These are phyloP conservation scores for Naematelia encephala DNA, from an alignment of 768 basidiomycete species.

Conservation along the genomic window DNA sequence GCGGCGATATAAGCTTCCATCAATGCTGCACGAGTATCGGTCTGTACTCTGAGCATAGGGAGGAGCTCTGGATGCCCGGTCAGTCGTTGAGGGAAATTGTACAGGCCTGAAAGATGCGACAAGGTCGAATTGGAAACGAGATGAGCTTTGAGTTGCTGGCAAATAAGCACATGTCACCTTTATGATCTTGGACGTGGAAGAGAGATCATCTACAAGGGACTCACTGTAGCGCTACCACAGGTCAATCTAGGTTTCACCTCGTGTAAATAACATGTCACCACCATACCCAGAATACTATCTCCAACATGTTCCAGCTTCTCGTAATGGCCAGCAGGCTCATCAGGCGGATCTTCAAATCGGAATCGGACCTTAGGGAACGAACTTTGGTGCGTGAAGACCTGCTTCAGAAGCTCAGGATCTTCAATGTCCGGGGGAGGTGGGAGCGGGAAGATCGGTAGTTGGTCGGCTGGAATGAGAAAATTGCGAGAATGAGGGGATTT, in stretches of 20 bases:
- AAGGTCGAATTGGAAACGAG: constrained; percentile 45
- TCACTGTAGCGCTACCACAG: constrained; percentile 42
- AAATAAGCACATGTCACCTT: not conserved
- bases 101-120: constrained; percentile 42
- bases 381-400: constrained; percentile 43
- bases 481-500: constrained; percentile 25
- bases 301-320: constrained; percentile 49
- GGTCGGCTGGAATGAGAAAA: constrained; percentile 38
- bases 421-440: constrained; percentile 38
- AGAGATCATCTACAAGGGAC: constrained; percentile 5
- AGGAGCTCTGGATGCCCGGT: constrained; percentile 26
- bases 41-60: constrained; percentile 23
- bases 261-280: constrained; percentile 46
- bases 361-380: constrained; percentile 25
- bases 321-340: constrained; percentile 36
- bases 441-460: constrained; percentile 42
- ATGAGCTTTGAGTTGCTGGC: constrained; percentile 46
- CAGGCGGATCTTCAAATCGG: constrained; percentile 35
- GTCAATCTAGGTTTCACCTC: constrained; percentile 39
- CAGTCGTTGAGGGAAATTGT: constrained; percentile 38
- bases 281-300: constrained; percentile 42
- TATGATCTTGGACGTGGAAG: not conserved
- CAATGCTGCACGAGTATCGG: constrained; percentile 42
- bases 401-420: constrained; percentile 22
- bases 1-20: constrained; percentile 47